Evolutionary conservation across 208 protist genomes (phyloP).

Genomic region (Herpetomonas samuelpessoai): DNA sequence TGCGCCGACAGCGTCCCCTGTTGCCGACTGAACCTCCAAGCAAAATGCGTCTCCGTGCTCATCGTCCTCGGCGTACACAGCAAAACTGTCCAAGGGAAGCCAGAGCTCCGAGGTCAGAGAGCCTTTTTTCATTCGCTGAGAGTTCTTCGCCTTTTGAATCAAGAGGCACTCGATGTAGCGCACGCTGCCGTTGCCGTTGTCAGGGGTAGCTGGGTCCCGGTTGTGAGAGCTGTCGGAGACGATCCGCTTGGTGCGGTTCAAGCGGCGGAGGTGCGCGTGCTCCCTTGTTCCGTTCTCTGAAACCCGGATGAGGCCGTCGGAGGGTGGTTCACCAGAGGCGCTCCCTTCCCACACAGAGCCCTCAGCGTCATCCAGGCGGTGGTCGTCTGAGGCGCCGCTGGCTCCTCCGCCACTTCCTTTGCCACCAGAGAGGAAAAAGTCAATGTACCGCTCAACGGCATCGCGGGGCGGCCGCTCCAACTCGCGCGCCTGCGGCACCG

Average conservation of each 20-base stretch:
- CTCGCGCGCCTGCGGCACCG: neutral
- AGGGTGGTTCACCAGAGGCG: constrained; percentile 7
- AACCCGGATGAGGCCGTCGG: constrained; percentile 9
- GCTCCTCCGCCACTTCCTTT: neutral
- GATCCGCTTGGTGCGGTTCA: neutral
- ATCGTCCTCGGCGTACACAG: constrained; percentile 27
- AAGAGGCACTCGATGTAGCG: constrained; percentile 8
- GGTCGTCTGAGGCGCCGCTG: too few species aligned
- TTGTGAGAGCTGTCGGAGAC: neutral
- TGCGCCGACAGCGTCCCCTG: neutral
- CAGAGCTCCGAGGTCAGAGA: neutral
- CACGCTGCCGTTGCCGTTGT: neutral
- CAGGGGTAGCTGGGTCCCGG: too few species aligned
- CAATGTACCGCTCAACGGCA: constrained; percentile 35
- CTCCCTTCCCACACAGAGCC: constrained; percentile 3
- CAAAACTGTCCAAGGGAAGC: constrained; percentile 13
- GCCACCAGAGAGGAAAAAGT: constrained; percentile 46
- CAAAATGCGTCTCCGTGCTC: constrained; percentile 23
- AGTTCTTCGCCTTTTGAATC: constrained; percentile 11
- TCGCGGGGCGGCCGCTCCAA: constrained; percentile 21
- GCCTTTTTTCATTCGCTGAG: constrained; percentile 9
- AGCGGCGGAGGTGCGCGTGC: neutral
- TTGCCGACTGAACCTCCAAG: constrained; percentile 9
- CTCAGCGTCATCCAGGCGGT: constrained; percentile 1
- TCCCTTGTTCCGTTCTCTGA: constrained; percentile 3